Base-by-base conservation (phyloP, 768 basidiomycete species). In the Ramaria rubella region DNA sequence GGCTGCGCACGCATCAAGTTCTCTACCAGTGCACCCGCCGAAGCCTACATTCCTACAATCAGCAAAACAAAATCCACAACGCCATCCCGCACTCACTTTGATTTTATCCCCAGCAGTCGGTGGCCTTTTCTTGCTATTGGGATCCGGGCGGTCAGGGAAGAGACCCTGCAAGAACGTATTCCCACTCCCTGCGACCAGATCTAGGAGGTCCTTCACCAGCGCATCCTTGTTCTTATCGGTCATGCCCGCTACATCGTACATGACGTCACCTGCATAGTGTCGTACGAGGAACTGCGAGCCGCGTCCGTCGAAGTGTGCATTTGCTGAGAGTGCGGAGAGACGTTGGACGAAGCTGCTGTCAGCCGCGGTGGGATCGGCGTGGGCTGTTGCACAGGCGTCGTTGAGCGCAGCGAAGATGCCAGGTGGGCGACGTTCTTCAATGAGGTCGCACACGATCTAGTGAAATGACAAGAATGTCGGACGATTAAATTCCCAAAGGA, bases 211-310 rank as follows among this genome's bases (percentile, higher is more conserved):
- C 69, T 97, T 98, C 71, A 94, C 80, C 51, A 99, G 77, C 1
- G 92, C 83, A 65, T 99, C 96, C 78, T 99, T 99, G 77, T 99
- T 99, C 80, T 99, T 99, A 73, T 99, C 96, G 15, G 96, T 98
- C 95, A 99, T 99, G 2, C 96, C 96, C 6, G 87, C 69, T 12
- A 98, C 85, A 60, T 94, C 96, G 75, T 99, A 99, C 83, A 93
- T 90, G 60, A 99, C 96, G 66, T 98, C 96, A 63, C 96, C 96
- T 19, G 96, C 96, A 66, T 98, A 99, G 67, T 99, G 96, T 65
- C 84, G 87, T 60, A 99, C 87, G 51, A 99, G 71, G 75, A 98
- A 99, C 68, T 99, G 94, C 14, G 86, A 73, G 12, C 96, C 96
- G 48, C 96, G 89, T 14, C 90, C 76, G 67, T 99, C 96, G 67